Base-by-base conservation (phyloP, 2,329 filamentous ascomycete species). In the Nannizziopsis arthrosporioides region DNA sequence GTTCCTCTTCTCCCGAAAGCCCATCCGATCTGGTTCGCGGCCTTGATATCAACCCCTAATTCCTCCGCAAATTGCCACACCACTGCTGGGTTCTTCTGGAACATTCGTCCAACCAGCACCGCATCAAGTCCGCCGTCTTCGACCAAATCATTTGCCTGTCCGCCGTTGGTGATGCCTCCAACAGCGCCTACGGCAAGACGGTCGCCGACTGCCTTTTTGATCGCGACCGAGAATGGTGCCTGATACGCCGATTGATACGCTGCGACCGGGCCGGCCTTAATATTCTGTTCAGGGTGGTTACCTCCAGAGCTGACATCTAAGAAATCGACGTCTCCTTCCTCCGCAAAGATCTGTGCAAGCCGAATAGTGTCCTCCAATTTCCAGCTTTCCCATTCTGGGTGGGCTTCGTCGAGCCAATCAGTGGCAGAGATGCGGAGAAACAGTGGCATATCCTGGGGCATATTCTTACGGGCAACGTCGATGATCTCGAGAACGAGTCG, bases 301-400 rank as follows among this genome's bases (percentile, higher is more conserved):
- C 85, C 89, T 31, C 81, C 86, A 1, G 80, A 81, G 56, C 81
- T 87, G 49, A 94, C 78, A 62, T 95, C 89, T 27, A 94, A 73
- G 12, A 94, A 70, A 62, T 95, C 89, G 38, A 94, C 75, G 5
- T 57, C 55, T 27, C 89, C 89, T 10, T 74, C 71, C 0, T 75
- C 76, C 0, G 85, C 83, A 1, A 95, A 75, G 8, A 82, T 69
- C 60, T 71, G 61, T 0, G 84, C 81, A 1, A 92, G 73, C 42
- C 70, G 70, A 27, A 78, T 71, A 0, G 78, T 80, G 47, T 90
- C 74, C 12, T 79, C 73, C 2, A 78, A 55, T 0, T 74, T 82
- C 85, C 85, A 92, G 57, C 75, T 78, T 54, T 80, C 75, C 9
- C 71, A 67, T 15, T 72, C 62, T 32, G 70, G 72, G 7, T 71